Evolutionary conservation across 75 land plant genomes (phyloP), one percentile per base, ranked within the genome.

Genomic region (Picea sitchensis): DNA sequence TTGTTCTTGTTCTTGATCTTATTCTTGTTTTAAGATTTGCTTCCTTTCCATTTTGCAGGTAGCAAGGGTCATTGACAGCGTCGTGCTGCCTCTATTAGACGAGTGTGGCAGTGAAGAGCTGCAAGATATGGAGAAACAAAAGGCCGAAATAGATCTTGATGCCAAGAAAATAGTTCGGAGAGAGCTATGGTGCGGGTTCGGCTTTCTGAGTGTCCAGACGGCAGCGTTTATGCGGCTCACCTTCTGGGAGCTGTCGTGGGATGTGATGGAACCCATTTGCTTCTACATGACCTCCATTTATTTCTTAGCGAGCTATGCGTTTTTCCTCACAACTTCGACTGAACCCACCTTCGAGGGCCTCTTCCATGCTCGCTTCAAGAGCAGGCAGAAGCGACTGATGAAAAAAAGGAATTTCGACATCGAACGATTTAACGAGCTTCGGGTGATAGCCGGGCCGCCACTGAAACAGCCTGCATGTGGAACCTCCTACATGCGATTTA

Each of bases 231-330:
- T 89, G 84, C 83, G 95, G 78, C 84, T 91, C 21, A 91, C 95
- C 12, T 93, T 91, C 73, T 91, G 93, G 95, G 95, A 91, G 32
- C 83, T 93, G 3, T 84, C 93, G 13, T 93, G 95, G 95, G 93
- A 93, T 61, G 93, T 93, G 30, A 91, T 93, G 95, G 95, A 93
- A 80, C 95, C 95, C 17, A 82, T 93, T 1, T 90, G 94, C 47
- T 93, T 89, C 80, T 93, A 81, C 73, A 83, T 89, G 32, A 93
- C 95, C 0, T 89, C 90, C n/a, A 68, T 76, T 64, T 90, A 87
- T 62, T 65, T 89, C 84, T 82, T 91, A 58, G 89, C 81, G 14
- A 90, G 89, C 73, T 94, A 91, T 76, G 80, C 77, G 12, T 92
- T 92, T 83, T 95, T 94, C 77, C 85, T 95, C 34, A 62, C 86